These are phyloP conservation scores for Phyllosticta citrichinensis DNA, from an alignment of 2,329 filamentous ascomycete genomes.

Conservation along the genomic window DNA sequence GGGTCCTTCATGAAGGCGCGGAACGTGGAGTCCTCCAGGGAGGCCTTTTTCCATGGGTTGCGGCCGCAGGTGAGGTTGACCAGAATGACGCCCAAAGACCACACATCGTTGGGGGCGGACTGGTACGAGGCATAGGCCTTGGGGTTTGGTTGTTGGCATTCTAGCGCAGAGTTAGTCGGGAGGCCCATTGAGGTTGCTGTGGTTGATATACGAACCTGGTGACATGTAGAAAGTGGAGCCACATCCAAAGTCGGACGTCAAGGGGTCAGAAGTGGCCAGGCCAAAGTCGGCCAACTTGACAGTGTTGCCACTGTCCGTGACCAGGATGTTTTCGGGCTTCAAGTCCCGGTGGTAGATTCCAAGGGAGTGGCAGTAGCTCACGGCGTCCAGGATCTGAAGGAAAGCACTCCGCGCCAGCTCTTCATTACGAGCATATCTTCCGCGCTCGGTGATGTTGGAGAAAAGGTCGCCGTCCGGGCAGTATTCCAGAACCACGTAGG, in stretches of 20 bases:
- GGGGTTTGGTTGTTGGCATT: conserved; percentile 74
- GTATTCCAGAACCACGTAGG: conserved; percentile 92
- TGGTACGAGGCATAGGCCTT: conserved; percentile 69
- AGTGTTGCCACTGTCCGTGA: conserved; percentile 76
- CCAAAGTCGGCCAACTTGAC: conserved; percentile 98
- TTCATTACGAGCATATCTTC: conserved; percentile 90
- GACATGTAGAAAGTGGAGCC: conserved; percentile 99
- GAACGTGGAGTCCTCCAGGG: conserved; percentile 88
- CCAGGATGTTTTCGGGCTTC: conserved; percentile 96
- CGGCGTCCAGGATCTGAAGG: conserved; percentile 91
- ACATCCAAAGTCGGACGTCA: conserved; percentile 91
- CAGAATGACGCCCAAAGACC: conserved; percentile 95
- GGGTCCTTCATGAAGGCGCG: conserved; percentile 76
- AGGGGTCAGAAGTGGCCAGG: conserved; percentile 72
- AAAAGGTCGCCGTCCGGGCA: conserved; percentile 96
- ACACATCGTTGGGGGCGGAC: conserved; percentile 92
- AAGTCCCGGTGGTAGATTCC: conserved; percentile 96
- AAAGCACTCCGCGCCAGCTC: conserved; percentile 77
- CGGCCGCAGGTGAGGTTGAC: conserved; percentile 96
- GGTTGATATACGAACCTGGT: conserved; percentile 60
- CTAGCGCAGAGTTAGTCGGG: conserved; percentile 37
- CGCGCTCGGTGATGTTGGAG: conserved; percentile 91
- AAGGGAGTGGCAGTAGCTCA: conserved; percentile 84
- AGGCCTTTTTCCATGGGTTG: conserved; percentile 98
- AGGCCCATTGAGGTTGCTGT: conserved; percentile 7